Evolutionary conservation across 306 rosid genomes (phyloP), one percentile per base, ranked within the genome.

Genomic region (Abrus precatorius): DNA sequence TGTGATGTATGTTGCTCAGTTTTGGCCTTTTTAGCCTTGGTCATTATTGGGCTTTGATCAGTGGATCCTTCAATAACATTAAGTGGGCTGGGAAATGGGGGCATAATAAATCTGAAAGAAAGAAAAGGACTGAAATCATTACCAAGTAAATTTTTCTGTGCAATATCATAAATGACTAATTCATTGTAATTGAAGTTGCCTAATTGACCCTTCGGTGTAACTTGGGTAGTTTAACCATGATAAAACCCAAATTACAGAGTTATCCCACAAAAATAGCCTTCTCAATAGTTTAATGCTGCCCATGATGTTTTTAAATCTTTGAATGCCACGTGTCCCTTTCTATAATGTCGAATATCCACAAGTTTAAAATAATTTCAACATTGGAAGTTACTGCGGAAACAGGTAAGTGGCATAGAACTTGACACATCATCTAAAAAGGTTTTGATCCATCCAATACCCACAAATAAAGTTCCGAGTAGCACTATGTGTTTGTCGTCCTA

Each of bases 401-500:
- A 43, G 47, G 14, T 30, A 50, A 77, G 80, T 82, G 92, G 91
- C 45, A 56, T 54, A 33, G 49, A 77, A 59, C 8, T 50, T 72
- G 84, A 45, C 92, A 87, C 90, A 69, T 83, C 57, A 84, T 14
- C 54, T 5, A 66, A 72, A 85, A 87, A 55, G 84, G 53, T 13
- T 29, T 59, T 55, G 85, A 61, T 80, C 70, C 77, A 79, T 85
- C 74, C 88, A 57, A 45, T 28, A 50, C 45, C 80, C 80, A 34
- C 78, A 53, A 76, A 73, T 33, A 74, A 73, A 56, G 87, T 67
- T 34, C 52, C 32, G 59, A 52, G 69, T 3, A 43, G 64, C 88
- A 73, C 79, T 80, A 57, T 41, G 74, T 65, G 80, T 81, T 48
- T 11, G 61, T 32, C 55, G 62, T 82, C 45, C 54, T 13, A 68